Percentiles rank a stretch among this genome's conserved stretches.
These are phyloP conservation scores for Penicillium desertorum DNA, from an alignment of 495 filamentous ascomycete genomes.

Conservation along the genomic window DNA sequence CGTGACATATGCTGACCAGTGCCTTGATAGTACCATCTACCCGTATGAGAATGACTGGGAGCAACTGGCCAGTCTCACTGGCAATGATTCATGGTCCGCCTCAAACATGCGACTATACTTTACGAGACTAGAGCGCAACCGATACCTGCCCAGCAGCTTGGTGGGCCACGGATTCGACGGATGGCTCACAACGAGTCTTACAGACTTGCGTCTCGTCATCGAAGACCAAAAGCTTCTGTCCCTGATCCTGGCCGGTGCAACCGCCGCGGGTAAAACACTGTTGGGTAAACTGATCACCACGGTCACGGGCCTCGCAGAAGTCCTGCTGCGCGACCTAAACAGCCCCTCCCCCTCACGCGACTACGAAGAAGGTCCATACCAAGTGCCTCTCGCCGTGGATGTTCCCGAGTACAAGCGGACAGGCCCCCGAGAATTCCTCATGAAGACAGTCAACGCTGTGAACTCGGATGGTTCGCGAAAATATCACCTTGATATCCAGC, in stretches of 20 bases:
- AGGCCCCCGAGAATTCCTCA: conserved; percentile 52
- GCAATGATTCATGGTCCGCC: conserved; percentile 40
- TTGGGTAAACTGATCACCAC: conserved; percentile 45
- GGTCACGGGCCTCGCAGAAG: conserved; percentile 36
- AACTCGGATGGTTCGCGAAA: conserved; percentile 54
- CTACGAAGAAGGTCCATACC: conserved; percentile 43
- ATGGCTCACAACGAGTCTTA: conserved; percentile 55
- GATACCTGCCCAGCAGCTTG: conserved; percentile 46
- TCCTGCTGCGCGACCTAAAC: conserved; percentile 56
- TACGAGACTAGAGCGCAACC: conserved; percentile 49
- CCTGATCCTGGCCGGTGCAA: conserved; percentile 49
- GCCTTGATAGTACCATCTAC: conserved; percentile 25
- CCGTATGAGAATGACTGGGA: conserved; percentile 48
- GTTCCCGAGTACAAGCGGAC: conserved; percentile 46
- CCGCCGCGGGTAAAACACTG: conserved; percentile 34
- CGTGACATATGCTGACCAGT: conserved; percentile 1
- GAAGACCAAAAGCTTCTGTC: conserved; percentile 53
- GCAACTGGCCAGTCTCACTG: conserved; percentile 38
- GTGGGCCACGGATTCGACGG: conserved; percentile 57
- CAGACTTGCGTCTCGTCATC: conserved; percentile 47
- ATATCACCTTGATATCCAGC: conserved; percentile 57
- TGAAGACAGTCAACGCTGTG: conserved; percentile 48
- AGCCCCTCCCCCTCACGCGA: conserved; percentile 37
- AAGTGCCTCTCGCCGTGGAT: conserved; percentile 51
- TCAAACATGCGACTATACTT: conserved; percentile 44